Percentiles rank a stretch among this genome's conserved stretches.
These are phyloP conservation scores for carrot (Daucus carota) DNA, from an alignment of 129 eudicot genomes.

Conservation along the genomic window DH1_v3.0 NC_030389.2:30052001-30052500, in stretches of 20 bases:
- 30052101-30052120: slow-evolving; percentile 66
- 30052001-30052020: slow-evolving; percentile 64
- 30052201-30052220: background rate
- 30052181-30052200: background rate
- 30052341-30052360: background rate
- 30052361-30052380: background rate
- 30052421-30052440: slow-evolving; percentile 56
- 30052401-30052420: background rate
- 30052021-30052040: slow-evolving; percentile 73
- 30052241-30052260: too few relatives aligned
- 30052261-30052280: background rate
- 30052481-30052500: slow-evolving; percentile 68
- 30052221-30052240: background rate
- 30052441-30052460: slow-evolving; percentile 85
- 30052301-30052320: background rate
- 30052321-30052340: background rate
- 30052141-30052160: slow-evolving; percentile 77
- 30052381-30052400: background rate
- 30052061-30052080: slow-evolving; percentile 85
- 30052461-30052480: slow-evolving; percentile 65
- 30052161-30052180: slow-evolving; percentile 80
- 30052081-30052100: slow-evolving; percentile 55
- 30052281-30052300: background rate
- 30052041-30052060: slow-evolving; percentile 63
- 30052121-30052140: slow-evolving; percentile 77